Evolutionary conservation across 2,329 filamentous ascomycete species (phyloP).

Genomic region (Colletotrichum sp.): DNA sequence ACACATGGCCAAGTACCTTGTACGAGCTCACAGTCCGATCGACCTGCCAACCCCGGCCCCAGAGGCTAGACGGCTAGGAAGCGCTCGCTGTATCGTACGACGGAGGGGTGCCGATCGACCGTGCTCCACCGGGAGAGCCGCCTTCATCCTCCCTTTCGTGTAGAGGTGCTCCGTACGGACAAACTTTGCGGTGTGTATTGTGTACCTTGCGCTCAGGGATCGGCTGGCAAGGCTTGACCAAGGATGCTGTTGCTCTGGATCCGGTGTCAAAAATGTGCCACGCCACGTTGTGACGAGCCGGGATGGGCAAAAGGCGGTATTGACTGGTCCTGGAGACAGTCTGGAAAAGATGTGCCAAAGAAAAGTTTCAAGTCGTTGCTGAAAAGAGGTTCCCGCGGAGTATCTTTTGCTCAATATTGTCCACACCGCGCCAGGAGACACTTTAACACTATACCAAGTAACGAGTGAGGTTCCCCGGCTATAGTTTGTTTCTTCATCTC

Average conservation of each 20-base stretch:
- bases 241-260: background rate
- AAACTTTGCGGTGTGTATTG: background rate
- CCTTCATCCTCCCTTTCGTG: background rate
- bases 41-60: background rate
- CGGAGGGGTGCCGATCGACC: conserved; percentile 13
- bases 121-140: background rate
- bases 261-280: background rate
- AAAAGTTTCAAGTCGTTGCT: background rate
- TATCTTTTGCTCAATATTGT: background rate
- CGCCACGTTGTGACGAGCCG: background rate
- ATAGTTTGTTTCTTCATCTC: background rate
- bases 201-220: background rate
- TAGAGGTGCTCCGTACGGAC: background rate
- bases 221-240: background rate
- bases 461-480: background rate
- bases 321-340: background rate
- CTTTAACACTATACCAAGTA: background rate
- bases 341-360: background rate
- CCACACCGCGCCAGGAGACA: background rate
- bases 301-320: background rate
- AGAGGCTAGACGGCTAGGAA: background rate
- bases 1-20: conserved; percentile 1
- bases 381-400: background rate
- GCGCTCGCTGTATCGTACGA: background rate
- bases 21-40: background rate